Conservation (phyloP, 2,329 filamentous ascomycete species). For the Fusarium sp. region DNA sequence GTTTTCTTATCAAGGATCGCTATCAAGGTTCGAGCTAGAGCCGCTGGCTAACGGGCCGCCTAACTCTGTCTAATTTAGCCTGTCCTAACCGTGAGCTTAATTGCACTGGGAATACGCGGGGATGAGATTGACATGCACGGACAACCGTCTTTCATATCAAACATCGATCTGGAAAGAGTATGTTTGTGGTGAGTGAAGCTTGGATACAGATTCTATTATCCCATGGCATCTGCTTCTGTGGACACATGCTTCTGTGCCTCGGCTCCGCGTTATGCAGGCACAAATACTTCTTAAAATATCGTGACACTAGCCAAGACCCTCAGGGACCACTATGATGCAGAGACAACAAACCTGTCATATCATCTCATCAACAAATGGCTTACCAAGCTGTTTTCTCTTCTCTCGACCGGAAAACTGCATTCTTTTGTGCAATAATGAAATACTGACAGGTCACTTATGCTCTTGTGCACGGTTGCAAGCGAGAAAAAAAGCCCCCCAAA, state of each 20-base stretch:
- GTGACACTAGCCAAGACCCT: background rate
- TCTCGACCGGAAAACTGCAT: background rate
- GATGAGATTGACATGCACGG: background rate
- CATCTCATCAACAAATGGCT: background rate
- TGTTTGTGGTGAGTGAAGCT: background rate
- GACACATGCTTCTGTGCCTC: background rate
- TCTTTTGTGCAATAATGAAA: background rate
- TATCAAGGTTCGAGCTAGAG: background rate
- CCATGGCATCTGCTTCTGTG: background rate
- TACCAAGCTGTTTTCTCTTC: background rate
- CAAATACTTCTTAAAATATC: background rate
- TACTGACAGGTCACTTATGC: background rate
- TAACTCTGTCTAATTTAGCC: background rate
- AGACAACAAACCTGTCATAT: background rate
- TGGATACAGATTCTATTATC: background rate
- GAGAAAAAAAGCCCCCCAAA: background rate
- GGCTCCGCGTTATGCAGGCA: background rate
- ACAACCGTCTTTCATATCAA: background rate
- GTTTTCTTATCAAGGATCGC: background rate
- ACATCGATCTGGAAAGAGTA: background rate
- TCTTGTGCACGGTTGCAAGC: background rate
- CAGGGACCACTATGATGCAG: background rate
- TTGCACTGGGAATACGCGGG: background rate
- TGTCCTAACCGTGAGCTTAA: background rate
- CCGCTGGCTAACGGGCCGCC: background rate